Percentiles rank a stretch among this genome's conserved stretches.
These are phyloP conservation scores for Polyporus tsugae DNA, from an alignment of 1,284 basidiomycete species.

Conservation along the genomic window DNA sequence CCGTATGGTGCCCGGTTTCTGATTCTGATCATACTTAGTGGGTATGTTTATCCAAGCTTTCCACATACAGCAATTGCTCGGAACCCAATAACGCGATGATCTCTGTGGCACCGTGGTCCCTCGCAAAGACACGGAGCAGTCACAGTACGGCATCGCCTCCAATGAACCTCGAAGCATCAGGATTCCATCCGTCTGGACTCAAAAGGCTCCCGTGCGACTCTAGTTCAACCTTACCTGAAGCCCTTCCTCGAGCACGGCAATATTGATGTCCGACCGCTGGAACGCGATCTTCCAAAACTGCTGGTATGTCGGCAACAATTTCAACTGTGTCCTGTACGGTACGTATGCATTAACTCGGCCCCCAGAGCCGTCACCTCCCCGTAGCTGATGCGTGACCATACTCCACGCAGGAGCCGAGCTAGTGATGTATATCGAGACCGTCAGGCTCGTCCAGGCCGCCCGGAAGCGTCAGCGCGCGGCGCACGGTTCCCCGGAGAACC, in stretches of 20 bases:
- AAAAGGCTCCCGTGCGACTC: not conserved
- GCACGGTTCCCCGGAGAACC: not conserved
- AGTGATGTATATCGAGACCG: constrained; percentile 23
- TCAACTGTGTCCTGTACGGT: constrained; percentile 15
- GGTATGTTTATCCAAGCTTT: not conserved
- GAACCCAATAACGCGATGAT: not conserved
- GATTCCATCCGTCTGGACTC: not conserved
- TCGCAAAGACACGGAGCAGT: not conserved
- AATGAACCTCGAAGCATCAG: not conserved
- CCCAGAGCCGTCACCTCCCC: not conserved
- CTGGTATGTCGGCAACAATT: constrained; percentile 13
- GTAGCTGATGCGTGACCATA: not conserved
- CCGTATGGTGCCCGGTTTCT: not conserved
- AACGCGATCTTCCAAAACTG: constrained; percentile 8
- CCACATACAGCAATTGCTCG: not conserved
- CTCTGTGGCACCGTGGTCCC: not conserved
- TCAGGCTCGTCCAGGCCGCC: constrained; percentile 13
- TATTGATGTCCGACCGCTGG: constrained; percentile 1
- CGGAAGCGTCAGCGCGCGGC: not conserved
- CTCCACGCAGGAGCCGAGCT: constrained; percentile 20
- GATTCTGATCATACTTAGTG: not conserved
- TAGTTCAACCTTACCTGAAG: not conserved
- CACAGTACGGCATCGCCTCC: not conserved
- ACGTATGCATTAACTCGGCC: not conserved
- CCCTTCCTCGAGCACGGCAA: not conserved